Evolutionary conservation across 768 basidiomycete species (phyloP), one percentile per base, ranked within the genome.

Genomic region (Leucosporidium yakuticum): DNA sequence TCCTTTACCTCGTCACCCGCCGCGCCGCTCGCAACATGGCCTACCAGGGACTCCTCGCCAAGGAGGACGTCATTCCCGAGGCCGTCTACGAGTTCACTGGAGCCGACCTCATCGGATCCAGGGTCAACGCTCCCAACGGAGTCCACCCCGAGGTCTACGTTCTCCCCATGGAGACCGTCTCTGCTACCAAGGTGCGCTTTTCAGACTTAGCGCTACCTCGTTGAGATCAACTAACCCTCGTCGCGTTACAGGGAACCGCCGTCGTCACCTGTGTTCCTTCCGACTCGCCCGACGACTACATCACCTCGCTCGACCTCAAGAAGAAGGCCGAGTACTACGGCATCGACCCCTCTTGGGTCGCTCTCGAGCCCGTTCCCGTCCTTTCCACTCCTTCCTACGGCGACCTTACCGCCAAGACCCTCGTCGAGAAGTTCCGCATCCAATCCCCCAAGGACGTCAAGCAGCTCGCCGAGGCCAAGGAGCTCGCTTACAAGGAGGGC

Each of bases 231-330:
- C 36, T 21, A 55, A 62, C 11, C 4, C n/a, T 31, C 27, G 44
- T 5, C 25, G 4, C 49, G 49, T 17, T 56, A 4, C 69, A 88
- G 88, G 96, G 96, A 75, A 98, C 95, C 19, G 96, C 95, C 69
- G 92, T 99, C 36, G 96, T 99, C 75, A 96, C 94, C 7, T 98
- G 91, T 50, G 94, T 96, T 9, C 94, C 96, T 0, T 96, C 96
- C 12, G 96, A 99, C 78, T 98, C 96, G 7, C 96, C 96, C 5
- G 96, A 98, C 77, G 96, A 99, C 77, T 98, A 86, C 79, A 85
- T 86, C 73, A 95, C 91, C 6, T 82, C 92, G 61, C 85, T 85
- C 74, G 95, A 98, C 76, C 83, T 99, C 36, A 88, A 89, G 76
- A 98, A 97, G 81, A 99, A 99, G 80, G 85, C 94, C 57, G 92